phyloP scores from a whole-genome alignment of 805 yeast species.

The Pichia phayaonensis region DNA sequence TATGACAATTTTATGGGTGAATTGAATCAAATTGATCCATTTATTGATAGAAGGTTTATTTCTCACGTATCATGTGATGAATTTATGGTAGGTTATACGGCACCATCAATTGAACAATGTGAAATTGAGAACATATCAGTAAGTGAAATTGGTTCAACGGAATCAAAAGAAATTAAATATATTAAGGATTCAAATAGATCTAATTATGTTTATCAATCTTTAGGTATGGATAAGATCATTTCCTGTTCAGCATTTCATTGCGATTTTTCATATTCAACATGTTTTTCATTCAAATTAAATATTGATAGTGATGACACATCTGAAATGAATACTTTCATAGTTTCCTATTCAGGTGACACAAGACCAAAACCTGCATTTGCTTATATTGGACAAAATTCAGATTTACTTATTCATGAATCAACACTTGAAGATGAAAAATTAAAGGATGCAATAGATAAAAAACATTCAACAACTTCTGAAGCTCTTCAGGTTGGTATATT shows the following conservation, averaged over 20 bases:
- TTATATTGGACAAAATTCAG: conserved; percentile 56
- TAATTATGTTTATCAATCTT: conserved; percentile 30
- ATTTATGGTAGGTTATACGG: conserved; percentile 17
- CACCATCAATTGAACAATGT: conserved; percentile 18
- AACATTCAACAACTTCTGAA: conserved; percentile 84
- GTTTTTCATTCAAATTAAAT: conserved; percentile 38
- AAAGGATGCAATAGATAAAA: conserved; percentile 72
- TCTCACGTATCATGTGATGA: conserved; percentile 26
- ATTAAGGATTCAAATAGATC: conserved; percentile 2
- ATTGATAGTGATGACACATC: neutral
- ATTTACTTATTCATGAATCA: conserved; percentile 85
- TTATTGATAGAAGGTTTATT: conserved; percentile 14
- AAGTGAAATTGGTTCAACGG: conserved; percentile 16
- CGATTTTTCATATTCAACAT: conserved; percentile 66
- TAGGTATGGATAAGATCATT: conserved; percentile 36
- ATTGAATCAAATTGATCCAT: conserved; percentile 35
- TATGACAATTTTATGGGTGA: conserved; percentile 60
- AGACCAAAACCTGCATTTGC: conserved; percentile 65
- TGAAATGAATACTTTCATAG: conserved; percentile 38
- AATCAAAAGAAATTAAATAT: conserved; percentile 6
- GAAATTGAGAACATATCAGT: conserved; percentile 19
- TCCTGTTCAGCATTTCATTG: conserved; percentile 84
- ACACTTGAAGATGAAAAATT: conserved; percentile 74
- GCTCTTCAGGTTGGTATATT: conserved; percentile 62
- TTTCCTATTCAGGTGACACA: conserved; percentile 93